Evolutionary conservation across 257 asterid genomes (phyloP).

Genomic region (Lithospermum erythrorhizon): DNA sequence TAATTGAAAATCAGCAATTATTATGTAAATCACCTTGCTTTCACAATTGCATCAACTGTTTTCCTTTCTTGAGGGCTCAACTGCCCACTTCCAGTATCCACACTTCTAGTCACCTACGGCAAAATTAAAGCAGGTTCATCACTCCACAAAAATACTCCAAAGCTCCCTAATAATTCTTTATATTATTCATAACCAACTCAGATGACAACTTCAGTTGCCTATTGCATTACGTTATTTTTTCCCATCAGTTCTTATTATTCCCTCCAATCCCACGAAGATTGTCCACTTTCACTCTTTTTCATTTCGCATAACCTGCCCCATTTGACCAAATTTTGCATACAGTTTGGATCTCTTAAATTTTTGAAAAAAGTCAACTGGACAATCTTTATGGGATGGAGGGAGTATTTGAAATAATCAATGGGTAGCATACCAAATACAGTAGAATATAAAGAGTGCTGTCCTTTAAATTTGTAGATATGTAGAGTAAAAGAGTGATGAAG

Average conservation of each 20-base stretch:
- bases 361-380: too few relatives aligned
- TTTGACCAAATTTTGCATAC: too few relatives aligned
- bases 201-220: too few relatives aligned
- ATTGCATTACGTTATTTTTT: too few relatives aligned
- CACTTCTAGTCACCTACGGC: constrained; percentile 51
- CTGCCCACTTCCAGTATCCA: constrained; percentile 33
- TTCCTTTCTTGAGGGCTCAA: constrained; percentile 50
- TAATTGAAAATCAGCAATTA: background rate
- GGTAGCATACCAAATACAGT: too few relatives aligned
- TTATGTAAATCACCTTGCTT: constrained; percentile 37
- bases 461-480: background rate
- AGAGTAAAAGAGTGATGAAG: background rate
- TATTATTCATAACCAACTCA: background rate
- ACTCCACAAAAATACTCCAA: background rate
- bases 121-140: background rate
- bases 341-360: too few relatives aligned
- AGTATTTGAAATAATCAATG: too few relatives aligned
- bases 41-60: constrained; percentile 55
- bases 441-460: background rate
- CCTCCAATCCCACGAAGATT: too few relatives aligned
- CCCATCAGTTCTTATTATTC: too few relatives aligned
- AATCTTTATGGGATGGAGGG: too few relatives aligned
- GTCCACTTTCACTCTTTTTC: too few relatives aligned
- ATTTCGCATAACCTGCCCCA: too few relatives aligned
- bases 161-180: background rate